Conservation (phyloP, 495 filamentous ascomycete genomes). For the Lichenothelia convexa region DNA sequence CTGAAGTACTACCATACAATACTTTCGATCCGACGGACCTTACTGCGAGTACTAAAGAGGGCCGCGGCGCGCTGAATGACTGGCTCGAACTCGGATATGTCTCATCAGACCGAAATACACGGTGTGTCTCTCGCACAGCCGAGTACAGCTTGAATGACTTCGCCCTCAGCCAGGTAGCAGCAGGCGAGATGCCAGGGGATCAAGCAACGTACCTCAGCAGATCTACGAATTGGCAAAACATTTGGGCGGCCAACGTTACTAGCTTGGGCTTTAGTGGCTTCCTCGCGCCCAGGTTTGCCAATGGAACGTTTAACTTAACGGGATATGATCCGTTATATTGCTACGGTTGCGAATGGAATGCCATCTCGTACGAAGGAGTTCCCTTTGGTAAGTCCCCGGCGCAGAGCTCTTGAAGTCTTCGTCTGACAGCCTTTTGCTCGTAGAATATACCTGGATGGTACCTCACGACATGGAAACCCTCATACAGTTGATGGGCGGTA, state of each 20-base stretch:
- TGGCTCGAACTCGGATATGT: slow-evolving; percentile 20
- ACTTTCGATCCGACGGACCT: slow-evolving; percentile 9
- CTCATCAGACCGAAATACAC: slow-evolving; percentile 12
- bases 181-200: slow-evolving; percentile 15
- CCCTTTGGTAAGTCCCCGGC: slow-evolving; percentile 12
- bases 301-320: slow-evolving; percentile 14
- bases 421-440: slow-evolving; percentile 1
- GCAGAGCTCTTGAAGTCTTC: background rate
- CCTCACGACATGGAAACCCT: slow-evolving; percentile 19
- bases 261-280: slow-evolving; percentile 18
- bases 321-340: slow-evolving; percentile 17
- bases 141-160: slow-evolving; percentile 24
- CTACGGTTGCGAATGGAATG: slow-evolving; percentile 16
- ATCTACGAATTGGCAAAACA: slow-evolving; percentile 17
- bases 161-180: slow-evolving; percentile 17
- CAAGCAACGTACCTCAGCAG: slow-evolving; percentile 14
- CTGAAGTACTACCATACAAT: slow-evolving; percentile 19
- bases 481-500: slow-evolving; percentile 21
- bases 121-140: slow-evolving; percentile 15
- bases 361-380: slow-evolving; percentile 16
- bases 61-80: slow-evolving; percentile 18
- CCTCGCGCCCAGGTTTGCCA: slow-evolving; percentile 16
- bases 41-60: slow-evolving; percentile 12
- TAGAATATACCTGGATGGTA: slow-evolving; percentile 17
- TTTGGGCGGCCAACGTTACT: slow-evolving; percentile 13